phyloP scores from a whole-genome alignment of 257 asterid genomes.

The Haberlea rhodopensis region DNA sequence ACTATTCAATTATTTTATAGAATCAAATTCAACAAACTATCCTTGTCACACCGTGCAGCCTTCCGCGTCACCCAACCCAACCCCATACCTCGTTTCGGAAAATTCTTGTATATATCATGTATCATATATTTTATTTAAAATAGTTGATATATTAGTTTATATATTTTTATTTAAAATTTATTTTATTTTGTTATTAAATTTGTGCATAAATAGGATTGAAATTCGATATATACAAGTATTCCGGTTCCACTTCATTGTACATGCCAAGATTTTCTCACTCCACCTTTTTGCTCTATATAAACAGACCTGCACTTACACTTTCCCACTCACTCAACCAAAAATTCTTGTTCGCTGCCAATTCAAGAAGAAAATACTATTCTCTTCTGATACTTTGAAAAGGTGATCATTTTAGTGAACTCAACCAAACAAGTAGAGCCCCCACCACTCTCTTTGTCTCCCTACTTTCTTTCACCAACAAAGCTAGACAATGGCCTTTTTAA shows the following conservation, averaged over 20 bases:
- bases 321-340: slow-evolving; percentile 32
- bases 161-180: too few species aligned
- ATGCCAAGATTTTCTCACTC: slow-evolving; percentile 27
- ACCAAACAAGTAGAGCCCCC: slow-evolving; percentile 23
- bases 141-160: too few species aligned
- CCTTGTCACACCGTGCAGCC: too few species aligned
- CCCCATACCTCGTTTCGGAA: too few species aligned
- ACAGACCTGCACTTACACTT: slow-evolving; percentile 27
- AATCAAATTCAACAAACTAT: too few species aligned
- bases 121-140: too few species aligned
- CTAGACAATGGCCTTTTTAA: slow-evolving; percentile 31
- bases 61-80: too few species aligned
- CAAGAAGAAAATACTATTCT: slow-evolving; percentile 20
- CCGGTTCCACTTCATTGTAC: slow-evolving; percentile 11
- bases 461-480: slow-evolving; percentile 45
- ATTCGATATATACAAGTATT: too few species aligned
- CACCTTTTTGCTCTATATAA: slow-evolving; percentile 54
- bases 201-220: too few species aligned
- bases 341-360: not conserved
- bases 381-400: slow-evolving; percentile 49
- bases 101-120: too few species aligned
- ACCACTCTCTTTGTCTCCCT: slow-evolving; percentile 10
- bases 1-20: too few species aligned
- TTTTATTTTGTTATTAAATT: too few species aligned
- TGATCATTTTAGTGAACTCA: slow-evolving; percentile 50